These are phyloP conservation scores for Chlamydomonas sp. DNA, from an alignment of 139 green algal species.

Conservation along the genomic window DNA sequence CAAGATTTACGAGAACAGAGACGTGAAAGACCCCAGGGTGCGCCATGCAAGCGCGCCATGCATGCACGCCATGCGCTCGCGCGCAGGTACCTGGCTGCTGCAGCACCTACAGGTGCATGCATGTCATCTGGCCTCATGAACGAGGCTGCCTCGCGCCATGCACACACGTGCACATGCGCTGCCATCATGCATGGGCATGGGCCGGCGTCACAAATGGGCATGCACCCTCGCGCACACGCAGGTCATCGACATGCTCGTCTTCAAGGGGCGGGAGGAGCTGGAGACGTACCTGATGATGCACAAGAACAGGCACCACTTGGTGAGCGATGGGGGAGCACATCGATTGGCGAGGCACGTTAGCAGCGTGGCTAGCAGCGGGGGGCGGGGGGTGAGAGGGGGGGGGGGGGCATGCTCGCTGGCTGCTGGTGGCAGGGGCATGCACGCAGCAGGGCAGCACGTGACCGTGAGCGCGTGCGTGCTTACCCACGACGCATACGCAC, in stretches of 20 bases:
- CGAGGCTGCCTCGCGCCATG: too few species aligned
- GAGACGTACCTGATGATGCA: conserved; percentile 77
- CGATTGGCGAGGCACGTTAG: neutral
- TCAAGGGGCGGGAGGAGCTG: conserved; percentile 80
- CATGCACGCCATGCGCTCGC: too few species aligned
- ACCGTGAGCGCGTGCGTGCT: neutral
- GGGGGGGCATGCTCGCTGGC: neutral
- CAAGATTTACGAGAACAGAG: conserved; percentile 43
- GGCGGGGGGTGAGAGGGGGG: neutral
- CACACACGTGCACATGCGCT: too few species aligned
- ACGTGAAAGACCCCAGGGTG: conserved; percentile 48
- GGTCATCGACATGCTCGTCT: conserved; percentile 72
- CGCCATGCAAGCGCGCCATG: neutral
- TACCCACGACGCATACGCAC: neutral
- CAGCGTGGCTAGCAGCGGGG: neutral
- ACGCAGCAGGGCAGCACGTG: neutral
- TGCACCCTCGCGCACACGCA: too few species aligned
- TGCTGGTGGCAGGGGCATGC: neutral
- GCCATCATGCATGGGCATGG: too few species aligned
- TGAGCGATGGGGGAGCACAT: conserved; percentile 19
- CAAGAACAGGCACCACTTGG: conserved; percentile 79
- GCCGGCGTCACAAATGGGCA: too few species aligned
- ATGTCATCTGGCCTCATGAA: too few species aligned
- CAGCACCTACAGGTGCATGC: too few species aligned
- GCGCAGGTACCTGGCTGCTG: too few species aligned